Conservation (phyloP, 768 basidiomycete genomes). For the Vararia minispora region DNA sequence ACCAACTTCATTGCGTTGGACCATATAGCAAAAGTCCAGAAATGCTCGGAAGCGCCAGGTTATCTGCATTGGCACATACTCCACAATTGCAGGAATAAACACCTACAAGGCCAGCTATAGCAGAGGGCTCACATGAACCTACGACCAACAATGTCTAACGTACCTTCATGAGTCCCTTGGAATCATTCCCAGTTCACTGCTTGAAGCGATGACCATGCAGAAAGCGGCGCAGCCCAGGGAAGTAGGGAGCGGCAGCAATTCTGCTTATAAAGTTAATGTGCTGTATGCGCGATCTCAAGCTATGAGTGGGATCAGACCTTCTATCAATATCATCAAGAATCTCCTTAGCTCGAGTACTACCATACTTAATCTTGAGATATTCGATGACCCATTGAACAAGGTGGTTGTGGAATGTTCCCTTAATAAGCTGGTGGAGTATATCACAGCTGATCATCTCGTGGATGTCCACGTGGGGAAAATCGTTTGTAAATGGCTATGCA, state of each 20-base stretch:
- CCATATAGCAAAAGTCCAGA: conserved; percentile 18
- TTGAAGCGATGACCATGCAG: conserved; percentile 11
- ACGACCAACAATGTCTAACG: no score
- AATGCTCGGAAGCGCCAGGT: conserved; percentile 10
- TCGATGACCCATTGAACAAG: background rate
- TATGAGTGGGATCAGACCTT: background rate
- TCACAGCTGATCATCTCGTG: conserved; percentile 1
- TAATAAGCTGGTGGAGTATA: conserved; percentile 2
- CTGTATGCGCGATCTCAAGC: background rate
- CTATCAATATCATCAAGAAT: conserved; percentile 4
- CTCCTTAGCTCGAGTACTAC: background rate
- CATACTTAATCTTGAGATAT: background rate
- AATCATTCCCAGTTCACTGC: conserved; percentile 15
- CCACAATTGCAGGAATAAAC: conserved; percentile 8
- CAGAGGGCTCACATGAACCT: background rate
- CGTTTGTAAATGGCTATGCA: conserved; percentile 1
- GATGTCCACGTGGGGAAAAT: conserved; percentile 2
- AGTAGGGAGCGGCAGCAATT: conserved; percentile 12
- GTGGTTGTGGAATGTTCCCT: conserved; percentile 3
- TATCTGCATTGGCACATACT: conserved; percentile 5
- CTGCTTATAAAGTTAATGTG: conserved; percentile 7
- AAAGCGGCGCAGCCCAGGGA: conserved; percentile 6
- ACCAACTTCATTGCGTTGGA: conserved; percentile 3
- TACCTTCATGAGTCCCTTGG: conserved; percentile 15
- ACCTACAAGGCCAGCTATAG: conserved; percentile 5